Base-by-base conservation (phyloP, 768 basidiomycete species). In the Lactifluus subvellereus region DNA sequence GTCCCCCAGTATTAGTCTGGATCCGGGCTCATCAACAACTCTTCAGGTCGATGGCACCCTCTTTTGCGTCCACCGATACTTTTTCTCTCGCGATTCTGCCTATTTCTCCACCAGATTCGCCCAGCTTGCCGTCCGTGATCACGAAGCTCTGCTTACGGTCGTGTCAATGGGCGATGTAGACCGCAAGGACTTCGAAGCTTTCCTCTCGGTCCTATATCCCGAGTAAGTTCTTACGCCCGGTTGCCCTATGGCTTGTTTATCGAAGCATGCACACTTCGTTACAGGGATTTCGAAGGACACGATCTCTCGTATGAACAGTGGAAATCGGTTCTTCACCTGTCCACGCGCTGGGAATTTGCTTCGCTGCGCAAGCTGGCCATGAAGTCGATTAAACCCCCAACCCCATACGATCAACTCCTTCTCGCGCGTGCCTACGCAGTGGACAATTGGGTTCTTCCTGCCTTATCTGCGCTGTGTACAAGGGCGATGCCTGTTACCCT, bases 311-410 rank as follows among this genome's bases (percentile, higher is more conserved):
- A 63, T 20, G 69, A 69, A 18, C 67, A 69, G 32, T 74, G 74
- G 70, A 67, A 68, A 18, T 70, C 73, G 14, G 67, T 74, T 27
- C 66, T 74, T 20, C 61, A 69, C 50, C 22, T 71, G 50, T 67
- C 72, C 13, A 64, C 70, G 62, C 72, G 32, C 49, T 78, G 40
- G 76, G 72, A 59, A 59, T 73, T 66, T 61, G 70, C 67, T 48
- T 65, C 59, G 55, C 73, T 68, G 67, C 75, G 62, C 67, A 63
- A 50, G 10, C 61, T 65, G 30, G 60, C 64, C 37, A 30, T 65
- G 54, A 65, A 16, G 51, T 62, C 54, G 20, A 55, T 65, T 4
- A 40, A 22, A 20, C 62, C 61, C n/a, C 61, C 64, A 38, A 62
- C 61, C 4, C 32, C 64, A 22, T 54, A 40, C 50, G 64, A 66